A percentile compares a stretch with the other conserved stretches of the same genome.
Evolutionary conservation across 176 grass and related monocot genomes (phyloP).

Genomic region (sorghum (Sorghum bicolor)): Sorghum_bicolor_NCBIv3 NC_012879.2:54142001-54142500

Average conservation of each 20-base stretch:
- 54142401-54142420: constrained; percentile 38
- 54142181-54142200: constrained; percentile 90
- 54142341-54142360: constrained; percentile 77
- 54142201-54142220: constrained; percentile 76
- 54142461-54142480: constrained; percentile 17
- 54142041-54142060: constrained; percentile 90
- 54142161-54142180: constrained; percentile 67
- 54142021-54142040: constrained; percentile 83
- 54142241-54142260: constrained; percentile 93
- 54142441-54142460: constrained; percentile 56
- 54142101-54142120: constrained; percentile 74
- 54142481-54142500: background rate
- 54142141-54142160: constrained; percentile 95
- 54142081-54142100: constrained; percentile 73
- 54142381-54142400: constrained; percentile 51
- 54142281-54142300: constrained; percentile 92
- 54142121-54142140: constrained; percentile 81
- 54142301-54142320: constrained; percentile 79
- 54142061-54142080: constrained; percentile 98
- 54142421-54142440: constrained; percentile 51
- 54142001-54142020: constrained; percentile 88
- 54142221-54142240: constrained; percentile 82
- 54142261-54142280: constrained; percentile 85
- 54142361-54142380: constrained; percentile 75
- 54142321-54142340: constrained; percentile 85